Base-by-base conservation (phyloP, 140 eudicot species). In the Anethum foeniculum region DNA sequence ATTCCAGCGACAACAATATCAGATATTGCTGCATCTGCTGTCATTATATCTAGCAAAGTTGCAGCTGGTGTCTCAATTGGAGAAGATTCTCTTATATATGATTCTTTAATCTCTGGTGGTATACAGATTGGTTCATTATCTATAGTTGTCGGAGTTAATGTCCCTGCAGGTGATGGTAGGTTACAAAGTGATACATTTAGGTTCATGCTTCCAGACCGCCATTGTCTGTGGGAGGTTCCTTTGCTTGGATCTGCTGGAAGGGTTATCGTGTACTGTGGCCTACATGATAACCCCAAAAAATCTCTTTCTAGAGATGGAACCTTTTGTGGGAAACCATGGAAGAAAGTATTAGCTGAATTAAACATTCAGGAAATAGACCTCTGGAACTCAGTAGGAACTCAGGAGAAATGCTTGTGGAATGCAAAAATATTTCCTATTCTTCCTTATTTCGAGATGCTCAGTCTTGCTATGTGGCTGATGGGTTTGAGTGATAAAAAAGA, bases 251-350 rank as follows among this genome's bases (percentile, higher is more conserved):
- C 82, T 84, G 78, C 83, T n/a, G 88, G 86, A 75, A 82, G 88
- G 82, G 91, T 95, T 79, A 88, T 95, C 51, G 99, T 95, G 47
- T 95, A 88, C 84, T 95, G 99, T 69, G 98, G 99, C 46, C 93
- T 95, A 83, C 97, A 95, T 74, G 99, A 95, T 87, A 95, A 95
- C 84, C 98, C 99, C 15, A 95, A 95, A 84, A 87, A 30, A 64
- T 72, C 91, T 41, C 77, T 87, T 74, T 85, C 87, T 6, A 88
- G 79, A 77, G 90, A 86, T 23, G 99, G 96, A 71, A 95, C 96
- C 14, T 95, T 95, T 82, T 95, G 99, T 80, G 99, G 99, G 49
- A 95, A 90, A 86, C 99, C 98, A n/a, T 95, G 99, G 99, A 87
- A 87, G 83, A 93, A 90, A 85, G 90, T 93, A 68, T 85, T 95